Evolutionary conservation across 352 stramenopile genomes (phyloP).

Genomic region (Pythium aphanidermatum): DNA sequence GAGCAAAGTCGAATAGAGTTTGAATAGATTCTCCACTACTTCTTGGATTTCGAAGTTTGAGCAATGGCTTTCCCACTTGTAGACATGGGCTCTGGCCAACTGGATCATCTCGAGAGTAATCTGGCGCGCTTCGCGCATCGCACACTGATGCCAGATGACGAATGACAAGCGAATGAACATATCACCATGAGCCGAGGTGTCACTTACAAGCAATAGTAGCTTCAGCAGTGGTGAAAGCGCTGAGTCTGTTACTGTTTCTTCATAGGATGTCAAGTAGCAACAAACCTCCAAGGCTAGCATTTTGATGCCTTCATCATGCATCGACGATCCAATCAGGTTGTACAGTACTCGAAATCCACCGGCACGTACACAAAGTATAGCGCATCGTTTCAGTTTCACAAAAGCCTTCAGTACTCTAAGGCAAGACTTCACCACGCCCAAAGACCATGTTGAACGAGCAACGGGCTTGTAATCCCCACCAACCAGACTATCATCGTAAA

Average conservation of each 20-base stretch:
- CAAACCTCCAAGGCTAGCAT: conserved; percentile 29
- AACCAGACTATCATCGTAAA: no score
- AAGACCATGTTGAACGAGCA: not conserved
- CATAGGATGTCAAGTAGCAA: conserved; percentile 29
- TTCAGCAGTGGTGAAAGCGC: conserved; percentile 19
- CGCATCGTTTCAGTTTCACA: conserved; percentile 24
- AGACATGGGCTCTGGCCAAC: conserved; percentile 24
- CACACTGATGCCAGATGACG: conserved; percentile 31
- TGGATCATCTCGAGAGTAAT: conserved; percentile 26
- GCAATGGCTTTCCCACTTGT: conserved; percentile 12
- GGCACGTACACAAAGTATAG: conserved; percentile 16
- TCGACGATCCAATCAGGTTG: conserved; percentile 25
- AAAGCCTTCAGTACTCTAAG: conserved; percentile 27
- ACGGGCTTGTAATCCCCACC: no score
- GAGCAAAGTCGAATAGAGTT: no score
- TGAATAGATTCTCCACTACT: conserved; percentile 14
- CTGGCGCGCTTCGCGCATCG: conserved; percentile 10
- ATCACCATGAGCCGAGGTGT: conserved; percentile 2
- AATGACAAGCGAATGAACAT: conserved; percentile 20
- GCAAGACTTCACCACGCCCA: conserved; percentile 7
- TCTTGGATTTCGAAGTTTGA: conserved; percentile 22
- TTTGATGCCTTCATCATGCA: conserved; percentile 20
- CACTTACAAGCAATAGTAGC: conserved; percentile 23
- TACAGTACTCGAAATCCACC: conserved; percentile 25
- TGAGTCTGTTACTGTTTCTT: conserved; percentile 17